Evolutionary conservation across 768 basidiomycete species (phyloP), one percentile per base, ranked within the genome.

Genomic region (Tephrocybe sp.): DNA sequence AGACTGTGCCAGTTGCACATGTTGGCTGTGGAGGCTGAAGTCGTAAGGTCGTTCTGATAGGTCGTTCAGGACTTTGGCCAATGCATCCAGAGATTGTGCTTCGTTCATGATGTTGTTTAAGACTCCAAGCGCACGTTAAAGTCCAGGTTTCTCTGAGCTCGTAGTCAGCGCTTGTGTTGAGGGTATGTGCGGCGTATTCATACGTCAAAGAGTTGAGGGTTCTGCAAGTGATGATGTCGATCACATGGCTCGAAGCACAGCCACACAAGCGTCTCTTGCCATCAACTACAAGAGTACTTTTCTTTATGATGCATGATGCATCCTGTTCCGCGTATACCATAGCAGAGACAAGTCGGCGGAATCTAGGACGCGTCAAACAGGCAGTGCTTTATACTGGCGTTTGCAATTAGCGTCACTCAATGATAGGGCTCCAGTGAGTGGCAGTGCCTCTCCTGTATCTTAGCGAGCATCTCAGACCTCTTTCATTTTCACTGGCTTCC

Each of bases 41-140:
- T 87, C 79, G 58, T 79, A 81, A 0, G 89, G 81, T 44, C 76
- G 77, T 40, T 77, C 70, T 0, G 82, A 76, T 10, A 93, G 68
- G 45, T 77, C 69, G 20, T 75, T 80, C 50, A 92, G 77, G 9
- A 85, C 58, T 58, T 77, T 74, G 4, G 80, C 75, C 11, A 90
- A 73, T 8, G 83, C 85, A 44, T 88, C 85, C 48, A 91, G 76
- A 24, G 79, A 74, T 50, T 81, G 72, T 25, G 76, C 66, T 59
- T 84, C 80, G 63, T 84, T 76, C 83, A 84, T 86, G 39, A 39
- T 39, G 30, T 45, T 17, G 28, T 28, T 30, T 17, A 21, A 43
- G 11, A 4, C 25, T 26, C 26, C 34, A 36, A 36, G 34, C 15
- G 34, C 15, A 30, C 28, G 28, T 30, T 11, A 5, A 30, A 36